Percentiles rank a stretch among this genome's conserved stretches.
These are phyloP conservation scores for Talaromyces nanjingensis DNA, from an alignment of 495 filamentous ascomycete genomes.

Conservation along the genomic window DNA sequence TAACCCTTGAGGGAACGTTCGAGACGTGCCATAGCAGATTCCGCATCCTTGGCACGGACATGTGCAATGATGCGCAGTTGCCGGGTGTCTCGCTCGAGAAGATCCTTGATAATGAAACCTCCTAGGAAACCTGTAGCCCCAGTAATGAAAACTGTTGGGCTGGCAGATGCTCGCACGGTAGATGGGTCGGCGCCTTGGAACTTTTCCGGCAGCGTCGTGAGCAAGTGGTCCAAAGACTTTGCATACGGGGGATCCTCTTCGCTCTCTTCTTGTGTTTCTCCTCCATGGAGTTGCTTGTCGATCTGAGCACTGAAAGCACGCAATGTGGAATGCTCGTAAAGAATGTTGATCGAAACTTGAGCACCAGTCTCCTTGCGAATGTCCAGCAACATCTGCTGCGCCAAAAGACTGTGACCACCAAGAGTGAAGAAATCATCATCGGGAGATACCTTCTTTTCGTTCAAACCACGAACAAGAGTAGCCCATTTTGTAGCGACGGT, in stretches of 20 bases:
- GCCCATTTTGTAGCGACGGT: constrained; percentile 64
- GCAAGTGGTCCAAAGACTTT: constrained; percentile 55
- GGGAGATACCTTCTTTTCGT: constrained; percentile 50
- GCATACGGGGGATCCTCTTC: constrained; percentile 43
- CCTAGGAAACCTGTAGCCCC: constrained; percentile 92
- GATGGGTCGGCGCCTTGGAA: constrained; percentile 12
- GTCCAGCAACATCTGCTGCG: constrained; percentile 75
- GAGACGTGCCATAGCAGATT: constrained; percentile 44
- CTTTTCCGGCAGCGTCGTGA: constrained; percentile 36
- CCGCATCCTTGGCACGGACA: constrained; percentile 58
- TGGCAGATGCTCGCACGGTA: constrained; percentile 4
- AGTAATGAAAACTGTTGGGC: constrained; percentile 69
- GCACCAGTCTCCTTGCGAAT: constrained; percentile 57
- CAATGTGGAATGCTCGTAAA: constrained; percentile 73
- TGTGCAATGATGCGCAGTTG: constrained; percentile 64
- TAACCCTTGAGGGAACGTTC: constrained; percentile 48
- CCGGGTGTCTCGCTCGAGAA: constrained; percentile 55
- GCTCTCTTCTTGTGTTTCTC: constrained; percentile 16
- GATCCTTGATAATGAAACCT: constrained; percentile 68
- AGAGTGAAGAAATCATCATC: constrained; percentile 78
- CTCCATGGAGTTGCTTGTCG: constrained; percentile 31
- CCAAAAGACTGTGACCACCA: constrained; percentile 82
- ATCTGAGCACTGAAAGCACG: constrained; percentile 67
- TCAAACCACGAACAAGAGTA: constrained; percentile 44
- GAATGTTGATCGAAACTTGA: constrained; percentile 66